phyloP scores from a whole-genome alignment of 257 asterid species.

The Solanum verrucosum region DNA sequence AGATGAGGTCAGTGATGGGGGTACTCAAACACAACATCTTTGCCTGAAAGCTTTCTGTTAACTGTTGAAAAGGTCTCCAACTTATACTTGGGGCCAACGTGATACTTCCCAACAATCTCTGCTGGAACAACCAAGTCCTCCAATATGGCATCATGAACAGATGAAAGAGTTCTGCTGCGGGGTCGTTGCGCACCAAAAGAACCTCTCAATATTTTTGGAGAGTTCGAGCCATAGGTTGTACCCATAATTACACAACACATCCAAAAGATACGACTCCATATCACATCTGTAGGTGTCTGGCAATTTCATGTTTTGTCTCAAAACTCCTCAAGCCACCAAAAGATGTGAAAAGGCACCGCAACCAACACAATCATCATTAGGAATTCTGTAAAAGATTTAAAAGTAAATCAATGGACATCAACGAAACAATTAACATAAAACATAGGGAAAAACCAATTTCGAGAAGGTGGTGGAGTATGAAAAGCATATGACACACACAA shows the following conservation, averaged over 20 bases:
- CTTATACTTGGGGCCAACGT: constrained; percentile 22
- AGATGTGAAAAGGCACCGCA: constrained; percentile 70
- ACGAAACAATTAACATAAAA: background rate
- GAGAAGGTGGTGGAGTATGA: background rate
- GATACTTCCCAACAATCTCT: constrained; percentile 58
- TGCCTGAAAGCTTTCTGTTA: constrained; percentile 36
- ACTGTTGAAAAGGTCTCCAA: constrained; percentile 35
- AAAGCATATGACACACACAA: background rate
- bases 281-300: background rate
- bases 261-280: background rate
- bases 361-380: background rate
- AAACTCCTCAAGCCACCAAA: constrained; percentile 89
- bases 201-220: constrained; percentile 26
- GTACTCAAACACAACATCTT: constrained; percentile 33
- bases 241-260: background rate
- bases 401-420: background rate
- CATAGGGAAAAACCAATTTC: background rate
- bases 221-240: background rate
- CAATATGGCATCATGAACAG: constrained; percentile 69
- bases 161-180: constrained; percentile 53
- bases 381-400: background rate
- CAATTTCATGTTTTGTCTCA: constrained; percentile 4
- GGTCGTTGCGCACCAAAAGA: constrained; percentile 52
- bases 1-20: constrained; percentile 8
- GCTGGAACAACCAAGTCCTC: constrained; percentile 67